Percentiles rank a stretch among this genome's conserved stretches.
These are phyloP conservation scores for Lactifluus rugatus DNA, from an alignment of 768 basidiomycete genomes.

Conservation along the genomic window DNA sequence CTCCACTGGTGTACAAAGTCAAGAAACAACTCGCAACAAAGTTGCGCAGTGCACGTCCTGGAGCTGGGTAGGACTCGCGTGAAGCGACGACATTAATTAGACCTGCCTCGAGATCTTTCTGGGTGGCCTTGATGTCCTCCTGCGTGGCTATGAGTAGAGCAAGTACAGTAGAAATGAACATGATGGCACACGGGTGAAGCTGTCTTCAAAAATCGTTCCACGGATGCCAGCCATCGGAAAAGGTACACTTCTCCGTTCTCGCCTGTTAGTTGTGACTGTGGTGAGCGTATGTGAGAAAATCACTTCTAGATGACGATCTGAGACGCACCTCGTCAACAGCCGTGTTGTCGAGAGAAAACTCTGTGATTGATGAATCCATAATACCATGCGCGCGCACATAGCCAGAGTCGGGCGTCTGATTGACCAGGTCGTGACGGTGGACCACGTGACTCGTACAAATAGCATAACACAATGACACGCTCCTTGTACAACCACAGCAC, in stretches of 20 bases:
- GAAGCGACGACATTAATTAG: constrained; percentile 62
- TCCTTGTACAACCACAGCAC: not conserved
- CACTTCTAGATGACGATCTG: not conserved
- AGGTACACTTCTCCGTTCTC: constrained; percentile 78
- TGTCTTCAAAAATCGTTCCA: constrained; percentile 47
- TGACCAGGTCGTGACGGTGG: too few relatives aligned
- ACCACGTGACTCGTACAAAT: not conserved
- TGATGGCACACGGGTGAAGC: constrained; percentile 41
- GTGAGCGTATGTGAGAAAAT: not conserved
- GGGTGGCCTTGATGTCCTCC: constrained; percentile 58
- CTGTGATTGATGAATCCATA: constrained; percentile 9
- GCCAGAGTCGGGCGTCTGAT: not conserved
- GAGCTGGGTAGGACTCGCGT: constrained; percentile 59
- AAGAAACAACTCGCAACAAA: constrained; percentile 71
- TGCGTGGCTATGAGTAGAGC: constrained; percentile 23
- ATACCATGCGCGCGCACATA: not conserved
- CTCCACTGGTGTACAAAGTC: constrained; percentile 64
- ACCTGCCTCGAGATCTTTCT: constrained; percentile 49
- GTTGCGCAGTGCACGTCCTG: constrained; percentile 79
- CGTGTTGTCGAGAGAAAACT: constrained; percentile 16
- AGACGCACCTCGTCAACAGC: constrained; percentile 17
- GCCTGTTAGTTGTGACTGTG: constrained; percentile 53
- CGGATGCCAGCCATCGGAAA: constrained; percentile 71
- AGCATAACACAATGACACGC: not conserved
- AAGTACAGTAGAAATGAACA: not conserved